Evolutionary conservation across 2,329 filamentous ascomycete genomes (phyloP), one percentile per base, ranked within the genome.

Genomic region (Exophiala calicioides): DNA sequence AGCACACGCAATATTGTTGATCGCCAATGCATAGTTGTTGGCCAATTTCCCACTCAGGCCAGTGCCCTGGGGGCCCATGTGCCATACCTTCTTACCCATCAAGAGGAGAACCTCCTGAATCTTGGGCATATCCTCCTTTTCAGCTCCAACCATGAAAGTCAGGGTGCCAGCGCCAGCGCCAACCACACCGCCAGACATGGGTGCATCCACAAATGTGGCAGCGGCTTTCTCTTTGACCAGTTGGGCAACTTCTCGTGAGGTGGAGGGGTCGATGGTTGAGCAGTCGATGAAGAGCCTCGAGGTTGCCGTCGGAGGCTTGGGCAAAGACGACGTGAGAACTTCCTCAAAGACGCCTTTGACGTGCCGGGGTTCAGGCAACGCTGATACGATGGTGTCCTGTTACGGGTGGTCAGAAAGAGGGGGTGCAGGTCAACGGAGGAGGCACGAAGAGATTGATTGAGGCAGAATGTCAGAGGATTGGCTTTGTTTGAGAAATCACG

Each of bases 111-210:
- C 76, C 0, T 82, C 77, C 47, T 84, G 84, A 7, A 87, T 76
- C 8, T 80, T 78, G 1, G 81, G 69, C 1, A 93, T 74, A 0
- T 87, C 66, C 3, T 77, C 71, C 1, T 61, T 52, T 0, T 82
- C 75, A 5, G 84, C 79, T 32, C 93, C 93, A 45, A 97, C 82
- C 93, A 98, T 97, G 67, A 98, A 98, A 0, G 90, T 95, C 47
- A 98, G 74, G 0, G 89, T 90, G 24, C 86, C 93, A 9, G 89
- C 89, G 4, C 82, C 77, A 8, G 93, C 93, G 32, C 91, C 93
- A 4, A 97, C 89, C 0, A 96, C 90, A 39, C 93, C 93, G 36
- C 93, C 93, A 0, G 91, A 97, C 85, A 98, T 95, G 33, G 93
- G 93, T 3, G 93, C 91, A 65, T 98, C 93, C 48, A 96, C 84